Conservation (phyloP, 2,329 filamentous ascomycete genomes). For the Scopulariopsis brevicaulis region DNA sequence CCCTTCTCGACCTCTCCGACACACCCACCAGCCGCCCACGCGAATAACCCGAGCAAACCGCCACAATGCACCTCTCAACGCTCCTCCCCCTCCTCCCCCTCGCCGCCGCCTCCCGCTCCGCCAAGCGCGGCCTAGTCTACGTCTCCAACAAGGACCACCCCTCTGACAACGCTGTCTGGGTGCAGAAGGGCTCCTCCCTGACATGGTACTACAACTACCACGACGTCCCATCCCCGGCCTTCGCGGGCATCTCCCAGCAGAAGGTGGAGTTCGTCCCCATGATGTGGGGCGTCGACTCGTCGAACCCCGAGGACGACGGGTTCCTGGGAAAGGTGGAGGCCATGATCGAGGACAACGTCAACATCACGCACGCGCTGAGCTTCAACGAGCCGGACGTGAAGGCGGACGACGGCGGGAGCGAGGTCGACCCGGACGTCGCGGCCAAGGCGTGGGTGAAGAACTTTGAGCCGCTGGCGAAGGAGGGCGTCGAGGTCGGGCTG, state of each 20-base stretch:
- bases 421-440: constrained; percentile 46
- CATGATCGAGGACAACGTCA: constrained; percentile 37
- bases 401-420: constrained; percentile 45
- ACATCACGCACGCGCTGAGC: constrained; percentile 56
- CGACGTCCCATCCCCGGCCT: constrained; percentile 40
- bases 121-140: constrained; percentile 65
- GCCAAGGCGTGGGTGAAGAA: constrained; percentile 60
- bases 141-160: constrained; percentile 43
- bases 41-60: neutral
- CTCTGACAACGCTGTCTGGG: constrained; percentile 57
- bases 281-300: constrained; percentile 11
- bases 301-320: constrained; percentile 34
- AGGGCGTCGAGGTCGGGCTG: constrained; percentile 57
- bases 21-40: neutral
- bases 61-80: constrained; percentile 1
- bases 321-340: constrained; percentile 50
- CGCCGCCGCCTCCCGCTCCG: constrained; percentile 19
- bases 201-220: constrained; percentile 84
- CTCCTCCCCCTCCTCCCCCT: neutral
- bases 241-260: constrained; percentile 32
- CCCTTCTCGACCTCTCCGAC: neutral
- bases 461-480: constrained; percentile 54
- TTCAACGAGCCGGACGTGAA: constrained; percentile 72
- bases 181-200: constrained; percentile 40
- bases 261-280: constrained; percentile 55